These are phyloP conservation scores for Exidia glandulosa DNA, from an alignment of 768 basidiomycete species.

Conservation along the genomic window DNA sequence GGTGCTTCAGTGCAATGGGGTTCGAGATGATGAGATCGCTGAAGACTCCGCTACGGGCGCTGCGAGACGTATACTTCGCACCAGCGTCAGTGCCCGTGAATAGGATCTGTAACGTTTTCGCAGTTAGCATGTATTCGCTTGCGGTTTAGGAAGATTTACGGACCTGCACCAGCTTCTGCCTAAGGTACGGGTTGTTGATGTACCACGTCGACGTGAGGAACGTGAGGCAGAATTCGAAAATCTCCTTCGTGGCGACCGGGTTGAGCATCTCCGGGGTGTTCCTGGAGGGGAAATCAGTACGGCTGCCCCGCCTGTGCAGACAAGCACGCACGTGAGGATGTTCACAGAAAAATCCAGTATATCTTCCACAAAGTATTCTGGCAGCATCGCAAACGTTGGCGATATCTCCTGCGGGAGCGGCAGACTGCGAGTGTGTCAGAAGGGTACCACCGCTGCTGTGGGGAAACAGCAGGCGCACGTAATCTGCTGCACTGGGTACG, in stretches of 20 bases:
- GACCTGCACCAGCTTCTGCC: constrained; percentile 92
- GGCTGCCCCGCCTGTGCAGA: not conserved
- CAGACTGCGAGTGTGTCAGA: constrained; percentile 36
- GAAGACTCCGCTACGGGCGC: constrained; percentile 56
- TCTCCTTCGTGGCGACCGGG: constrained; percentile 71
- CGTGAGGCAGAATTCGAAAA: constrained; percentile 78
- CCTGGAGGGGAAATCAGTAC: constrained; percentile 20
- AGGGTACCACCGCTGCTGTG: not conserved
- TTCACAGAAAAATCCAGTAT: constrained; percentile 60
- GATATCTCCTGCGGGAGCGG: constrained; percentile 83
- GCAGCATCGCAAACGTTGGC: constrained; percentile 72
- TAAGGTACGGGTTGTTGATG: constrained; percentile 97
- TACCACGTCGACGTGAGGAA: constrained; percentile 93
- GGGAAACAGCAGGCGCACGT: constrained; percentile 34
- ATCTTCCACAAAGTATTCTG: constrained; percentile 91
- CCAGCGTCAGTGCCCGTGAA: constrained; percentile 57
- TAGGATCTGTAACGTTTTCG: constrained; percentile 38
- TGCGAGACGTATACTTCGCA: constrained; percentile 41
- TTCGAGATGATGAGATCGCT: constrained; percentile 77
- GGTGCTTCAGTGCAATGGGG: constrained; percentile 71
- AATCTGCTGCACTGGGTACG: constrained; percentile 58
- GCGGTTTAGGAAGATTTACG: constrained; percentile 7
- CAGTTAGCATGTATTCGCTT: not conserved
- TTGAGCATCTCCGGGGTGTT: constrained; percentile 72
- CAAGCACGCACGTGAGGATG: not conserved